Base-by-base conservation (phyloP, 2,329 filamentous ascomycete genomes). In the Sclerotinia minor region DNA sequence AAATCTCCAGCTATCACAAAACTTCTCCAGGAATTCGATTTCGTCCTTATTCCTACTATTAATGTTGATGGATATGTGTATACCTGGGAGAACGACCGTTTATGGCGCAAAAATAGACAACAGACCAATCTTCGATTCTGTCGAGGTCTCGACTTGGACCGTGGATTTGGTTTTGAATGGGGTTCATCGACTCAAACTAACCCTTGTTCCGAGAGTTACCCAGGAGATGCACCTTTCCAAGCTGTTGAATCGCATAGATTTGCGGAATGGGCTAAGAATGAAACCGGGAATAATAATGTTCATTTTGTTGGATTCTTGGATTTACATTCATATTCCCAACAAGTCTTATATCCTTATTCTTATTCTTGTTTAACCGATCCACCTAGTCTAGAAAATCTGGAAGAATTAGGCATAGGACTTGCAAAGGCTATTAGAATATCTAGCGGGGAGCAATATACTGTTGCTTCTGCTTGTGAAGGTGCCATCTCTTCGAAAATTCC, bases 21-120 rank as follows among this genome's bases (percentile, higher is more conserved):
- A 69, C 83, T 98, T 11, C 84, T 99, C 5, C 84, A 95, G 71
- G 84, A 90, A 66, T 97, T 94, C 75, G 94, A 98, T 78, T 88
- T 96, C 73, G 83, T 98, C 55, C 90, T 98, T 73, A 85, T 98
- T 32, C 95, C 95, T 0, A 92, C 92, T 0, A 79, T 95, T 68
- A 99, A 99, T 76, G 93, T 94, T 0, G 95, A 99, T 77, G 95
- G 95, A 41, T 96, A 97, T 76, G 89, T 92, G 71, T 97, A 97
- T 79, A 93, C 92, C 0, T 98, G 94, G 94, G 87, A 94, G 69
- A 87, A 87, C 1, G 94, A 99, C 78, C 89, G 95, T 9, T 83
- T 99, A 0, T 99, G 94, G 94, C 90, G 94, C 75, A 99, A 98
- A 80, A 96, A 95, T 68, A 84, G 92, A 60, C 94, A 98, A 77